phyloP scores from a whole-genome alignment of 139 green algal genomes.

The Tetradesmus obliquus region DNA sequence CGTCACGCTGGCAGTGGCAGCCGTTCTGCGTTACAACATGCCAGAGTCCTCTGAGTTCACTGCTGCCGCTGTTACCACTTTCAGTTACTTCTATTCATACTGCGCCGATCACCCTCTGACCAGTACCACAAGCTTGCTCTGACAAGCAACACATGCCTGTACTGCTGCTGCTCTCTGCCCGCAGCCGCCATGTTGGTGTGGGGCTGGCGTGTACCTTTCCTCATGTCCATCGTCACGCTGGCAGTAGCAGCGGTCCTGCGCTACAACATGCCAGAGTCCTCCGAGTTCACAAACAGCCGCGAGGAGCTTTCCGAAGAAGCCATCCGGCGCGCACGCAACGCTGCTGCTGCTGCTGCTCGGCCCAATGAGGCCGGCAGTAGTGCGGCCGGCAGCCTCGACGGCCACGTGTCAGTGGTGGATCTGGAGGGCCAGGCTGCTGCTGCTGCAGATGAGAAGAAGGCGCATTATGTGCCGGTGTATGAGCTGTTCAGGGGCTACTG shows the following conservation, averaged over 20 bases:
- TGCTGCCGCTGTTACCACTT: too few species aligned
- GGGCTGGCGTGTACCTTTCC: constrained; percentile 55
- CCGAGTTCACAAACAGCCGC: constrained; percentile 38
- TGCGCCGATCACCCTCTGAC: too few species aligned
- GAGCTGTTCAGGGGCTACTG: constrained; percentile 44
- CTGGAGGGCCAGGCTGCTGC: neutral
- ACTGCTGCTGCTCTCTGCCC: neutral
- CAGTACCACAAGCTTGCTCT: too few species aligned
- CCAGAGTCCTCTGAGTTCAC: constrained; percentile 48
- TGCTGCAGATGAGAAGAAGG: neutral
- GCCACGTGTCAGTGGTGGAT: neutral
- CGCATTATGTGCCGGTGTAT: constrained; percentile 3
- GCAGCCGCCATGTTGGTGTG: constrained; percentile 46
- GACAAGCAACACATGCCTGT: too few species aligned
- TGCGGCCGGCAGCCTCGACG: constrained; percentile 12
- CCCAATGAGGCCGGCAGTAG: neutral
- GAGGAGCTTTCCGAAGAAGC: constrained; percentile 23
- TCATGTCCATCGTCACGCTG: constrained; percentile 40
- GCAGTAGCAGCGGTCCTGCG: constrained; percentile 38
- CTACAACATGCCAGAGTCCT: constrained; percentile 49
- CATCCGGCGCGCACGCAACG: neutral
- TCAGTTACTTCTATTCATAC: too few species aligned
- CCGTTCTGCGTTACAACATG: constrained; percentile 44
- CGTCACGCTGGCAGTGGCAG: constrained; percentile 24
- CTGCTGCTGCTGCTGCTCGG: neutral